Evolutionary conservation across 371 early-diverging fungal species (phyloP).

Genomic region (Dinochytrium kinnereticum): DNA sequence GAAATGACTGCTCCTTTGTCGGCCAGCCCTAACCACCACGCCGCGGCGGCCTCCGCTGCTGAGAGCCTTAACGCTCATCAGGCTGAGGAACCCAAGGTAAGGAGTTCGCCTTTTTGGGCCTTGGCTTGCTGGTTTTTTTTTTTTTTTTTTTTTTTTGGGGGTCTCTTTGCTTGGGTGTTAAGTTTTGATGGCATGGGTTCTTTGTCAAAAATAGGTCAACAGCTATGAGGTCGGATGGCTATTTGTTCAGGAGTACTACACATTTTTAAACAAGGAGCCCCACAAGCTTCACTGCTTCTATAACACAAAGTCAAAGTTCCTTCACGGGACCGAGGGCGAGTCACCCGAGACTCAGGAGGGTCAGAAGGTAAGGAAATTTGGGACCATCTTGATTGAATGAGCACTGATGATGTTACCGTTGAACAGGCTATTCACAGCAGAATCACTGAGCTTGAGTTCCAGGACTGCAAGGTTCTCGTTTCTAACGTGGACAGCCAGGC

Average conservation of each 20-base stretch:
- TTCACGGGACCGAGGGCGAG: slow-evolving; percentile 87
- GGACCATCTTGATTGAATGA: not conserved
- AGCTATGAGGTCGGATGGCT: slow-evolving; percentile 86
- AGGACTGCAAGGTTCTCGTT: slow-evolving; percentile 83
- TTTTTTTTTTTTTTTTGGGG: not conserved
- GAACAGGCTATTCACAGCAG: slow-evolving; percentile 73
- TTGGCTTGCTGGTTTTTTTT: too few species aligned
- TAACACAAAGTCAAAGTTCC: slow-evolving; percentile 75
- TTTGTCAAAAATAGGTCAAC: too few species aligned
- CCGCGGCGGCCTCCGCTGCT: slow-evolving; percentile 24
- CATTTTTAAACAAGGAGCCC: slow-evolving; percentile 87
- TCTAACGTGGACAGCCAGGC: slow-evolving; percentile 87
- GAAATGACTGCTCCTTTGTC: slow-evolving; percentile 25
- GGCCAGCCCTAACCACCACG: slow-evolving; percentile 23
- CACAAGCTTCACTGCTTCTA: slow-evolving; percentile 86
- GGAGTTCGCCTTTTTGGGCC: too few species aligned
- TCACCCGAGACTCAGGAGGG: slow-evolving; percentile 64
- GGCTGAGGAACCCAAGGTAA: slow-evolving; percentile 5
- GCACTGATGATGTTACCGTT: too few species aligned
- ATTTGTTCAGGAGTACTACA: slow-evolving; percentile 96
- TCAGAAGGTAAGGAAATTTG: slow-evolving; percentile 65
- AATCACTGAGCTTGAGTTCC: slow-evolving; percentile 72
- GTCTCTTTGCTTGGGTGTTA: not conserved
- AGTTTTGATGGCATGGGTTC: too few species aligned
- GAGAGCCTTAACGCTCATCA: slow-evolving; percentile 8